Base-by-base conservation (phyloP, 176 grass and related monocot species). In the Avena insularis region DNA sequence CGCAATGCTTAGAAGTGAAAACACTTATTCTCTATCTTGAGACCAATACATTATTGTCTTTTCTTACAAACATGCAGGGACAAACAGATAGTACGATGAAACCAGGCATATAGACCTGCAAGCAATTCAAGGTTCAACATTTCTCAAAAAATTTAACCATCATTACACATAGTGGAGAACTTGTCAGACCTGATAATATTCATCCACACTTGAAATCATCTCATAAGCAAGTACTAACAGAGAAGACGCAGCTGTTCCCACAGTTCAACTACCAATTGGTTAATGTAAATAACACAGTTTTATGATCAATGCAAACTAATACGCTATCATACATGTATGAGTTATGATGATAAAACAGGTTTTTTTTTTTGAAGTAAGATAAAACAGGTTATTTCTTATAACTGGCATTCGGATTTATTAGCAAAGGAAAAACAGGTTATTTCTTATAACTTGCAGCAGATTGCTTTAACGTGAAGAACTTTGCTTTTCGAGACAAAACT, bases 141-240 rank as follows among this genome's bases (percentile, higher is more conserved):
- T 31, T 65, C 58, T 61, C 2, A 61, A 61, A 21, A 13, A 14
- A 2, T 4, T 27, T 12, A 65, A 65, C 1, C 62, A 65, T 65
- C 62, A 65, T 6, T 65, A 14, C 23, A 65, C n/a, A 0, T 29
- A 65, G 11, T 13, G 23, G 62, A 65, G 23, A 63, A 15, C 27
- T 33, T 66, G 12, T 66, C 25, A 66, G 27, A 66, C 63, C 63
- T 66, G 63, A 66, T 66, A 15, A 15, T 66, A 33, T 33, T 31
- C 63, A 33, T 29, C 25, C 11, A 64, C 23, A 6, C 23, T 29
- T 29, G 11, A 64, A 64, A 64, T 23, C 11, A 64, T 66, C 1
- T 31, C 63, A 66, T 6, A 66, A 66, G 63, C 63, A 66, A 33
- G 63, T 57, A 57, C 17, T 66, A 66, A 66, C 63, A 33, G 62